Percentiles rank a stretch among this genome's conserved stretches.
These are phyloP conservation scores for Eimeria sp. DNA, from an alignment of 169 alveolate genomes.

Conservation along the genomic window DNA sequence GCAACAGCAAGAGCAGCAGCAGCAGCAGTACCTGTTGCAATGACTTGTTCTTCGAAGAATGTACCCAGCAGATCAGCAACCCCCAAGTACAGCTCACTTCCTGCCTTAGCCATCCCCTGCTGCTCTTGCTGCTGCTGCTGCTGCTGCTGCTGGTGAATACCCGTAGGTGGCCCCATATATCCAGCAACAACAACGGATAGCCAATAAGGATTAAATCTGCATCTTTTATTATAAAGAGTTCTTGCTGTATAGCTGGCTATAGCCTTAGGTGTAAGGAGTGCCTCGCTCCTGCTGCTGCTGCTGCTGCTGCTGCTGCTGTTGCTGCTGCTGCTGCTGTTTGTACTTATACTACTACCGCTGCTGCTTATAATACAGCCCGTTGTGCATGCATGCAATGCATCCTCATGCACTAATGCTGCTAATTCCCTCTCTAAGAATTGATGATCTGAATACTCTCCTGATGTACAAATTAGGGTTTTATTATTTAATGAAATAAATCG, in stretches of 20 bases:
- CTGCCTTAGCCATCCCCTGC: background rate
- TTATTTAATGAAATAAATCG: slow-evolving; percentile 30
- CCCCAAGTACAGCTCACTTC: background rate
- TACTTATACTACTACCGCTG: no score
- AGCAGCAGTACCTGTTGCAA: slow-evolving; percentile 8
- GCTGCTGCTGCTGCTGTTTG: no score
- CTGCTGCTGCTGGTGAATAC: slow-evolving; percentile 36
- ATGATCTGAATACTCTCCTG: slow-evolving; percentile 76
- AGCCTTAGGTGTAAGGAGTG: slow-evolving; percentile 1
- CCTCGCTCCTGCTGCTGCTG: slow-evolving; percentile 32
- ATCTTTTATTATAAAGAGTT: slow-evolving; percentile 28
- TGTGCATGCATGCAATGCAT: no score
- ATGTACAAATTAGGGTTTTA: slow-evolving; percentile 31
- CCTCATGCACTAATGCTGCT: background rate
- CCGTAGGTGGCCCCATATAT: slow-evolving; percentile 24
- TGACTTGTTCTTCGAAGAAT: slow-evolving; percentile 19
- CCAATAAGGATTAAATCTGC: slow-evolving; percentile 64
- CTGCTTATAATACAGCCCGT: no score
- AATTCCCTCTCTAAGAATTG: slow-evolving; percentile 48
- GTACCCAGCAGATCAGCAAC: slow-evolving; percentile 54
- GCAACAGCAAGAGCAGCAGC: slow-evolving; percentile 5
- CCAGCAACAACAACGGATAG: slow-evolving; percentile 65
- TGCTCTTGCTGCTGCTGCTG: slow-evolving; percentile 19
- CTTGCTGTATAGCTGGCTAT: background rate
- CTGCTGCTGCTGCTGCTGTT: background rate